Conservation (phyloP, 352 stramenopile species). For the Plasmopara muralis region DNA sequence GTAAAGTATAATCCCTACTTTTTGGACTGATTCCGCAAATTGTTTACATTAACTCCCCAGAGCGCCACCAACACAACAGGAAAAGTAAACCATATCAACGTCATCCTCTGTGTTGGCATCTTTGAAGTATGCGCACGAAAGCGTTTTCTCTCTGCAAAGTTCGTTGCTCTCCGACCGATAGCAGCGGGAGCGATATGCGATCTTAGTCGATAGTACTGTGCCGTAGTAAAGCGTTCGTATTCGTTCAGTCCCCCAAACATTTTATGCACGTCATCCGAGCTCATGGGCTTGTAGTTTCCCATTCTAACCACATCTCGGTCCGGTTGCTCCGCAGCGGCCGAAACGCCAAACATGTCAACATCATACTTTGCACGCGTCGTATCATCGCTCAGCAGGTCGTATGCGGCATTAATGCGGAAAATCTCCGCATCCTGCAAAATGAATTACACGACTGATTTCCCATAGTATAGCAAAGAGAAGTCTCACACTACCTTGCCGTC, state of each 20-base stretch:
- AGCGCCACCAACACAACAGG: slow-evolving; percentile 42
- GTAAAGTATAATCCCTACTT: slow-evolving; percentile 24
- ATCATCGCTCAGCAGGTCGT: slow-evolving; percentile 55
- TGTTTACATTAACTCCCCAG: slow-evolving; percentile 57
- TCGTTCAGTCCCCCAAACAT: slow-evolving; percentile 69
- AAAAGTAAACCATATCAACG: slow-evolving; percentile 59
- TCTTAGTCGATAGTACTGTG: slow-evolving; percentile 56
- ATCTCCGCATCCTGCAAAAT: slow-evolving; percentile 37
- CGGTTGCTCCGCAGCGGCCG: slow-evolving; percentile 30
- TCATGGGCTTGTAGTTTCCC: slow-evolving; percentile 60
- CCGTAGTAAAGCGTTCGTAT: slow-evolving; percentile 73
- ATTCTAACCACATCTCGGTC: slow-evolving; percentile 18
- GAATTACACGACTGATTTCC: slow-evolving; percentile 1
- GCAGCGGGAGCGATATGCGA: slow-evolving; percentile 43
- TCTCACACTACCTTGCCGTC: slow-evolving; percentile 26
- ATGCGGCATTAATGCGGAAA: slow-evolving; percentile 65
- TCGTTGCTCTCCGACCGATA: slow-evolving; percentile 53
- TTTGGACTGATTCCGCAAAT: slow-evolving; percentile 45
- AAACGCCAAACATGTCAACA: slow-evolving; percentile 59
- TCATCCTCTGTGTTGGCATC: slow-evolving; percentile 50
- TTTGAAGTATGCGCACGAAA: slow-evolving; percentile 48
- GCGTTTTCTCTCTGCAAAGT: slow-evolving; percentile 60
- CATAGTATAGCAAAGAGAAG: neutral
- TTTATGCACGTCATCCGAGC: slow-evolving; percentile 56
- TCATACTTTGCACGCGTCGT: slow-evolving; percentile 57